phyloP scores from a whole-genome alignment of 2,329 filamentous ascomycete genomes.

The Daldinia eschscholtzii region DNA sequence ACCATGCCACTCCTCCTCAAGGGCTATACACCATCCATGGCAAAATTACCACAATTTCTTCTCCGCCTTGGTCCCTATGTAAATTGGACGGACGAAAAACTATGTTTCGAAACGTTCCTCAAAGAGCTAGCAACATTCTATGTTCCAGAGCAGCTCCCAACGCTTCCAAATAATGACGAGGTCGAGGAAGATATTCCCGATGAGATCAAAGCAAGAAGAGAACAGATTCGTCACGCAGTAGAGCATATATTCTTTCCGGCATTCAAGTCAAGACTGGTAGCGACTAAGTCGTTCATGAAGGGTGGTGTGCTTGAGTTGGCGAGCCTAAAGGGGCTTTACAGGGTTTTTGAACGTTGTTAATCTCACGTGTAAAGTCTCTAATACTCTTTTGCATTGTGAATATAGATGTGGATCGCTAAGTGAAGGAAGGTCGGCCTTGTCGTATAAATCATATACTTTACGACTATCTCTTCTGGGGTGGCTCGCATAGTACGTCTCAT shows the following conservation, averaged over 20 bases:
- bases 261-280: conserved; percentile 84
- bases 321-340: conserved; percentile 90
- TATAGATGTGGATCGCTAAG: conserved; percentile 14
- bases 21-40: conserved; percentile 86
- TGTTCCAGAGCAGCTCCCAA: conserved; percentile 85
- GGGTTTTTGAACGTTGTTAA: conserved; percentile 94
- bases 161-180: conserved; percentile 50
- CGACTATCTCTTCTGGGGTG: not conserved
- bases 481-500: no score
- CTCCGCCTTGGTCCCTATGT: conserved; percentile 89
- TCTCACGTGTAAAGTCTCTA: conserved; percentile 15
- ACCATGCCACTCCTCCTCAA: conserved; percentile 88
- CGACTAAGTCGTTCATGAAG: conserved; percentile 81
- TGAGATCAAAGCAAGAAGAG: conserved; percentile 69
- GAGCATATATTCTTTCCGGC: conserved; percentile 93
- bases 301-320: conserved; percentile 86
- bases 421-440: not conserved
- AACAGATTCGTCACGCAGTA: conserved; percentile 78
- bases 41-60: conserved; percentile 89
- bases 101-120: conserved; percentile 88
- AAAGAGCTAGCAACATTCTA: conserved; percentile 90
- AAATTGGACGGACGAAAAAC: conserved; percentile 85
- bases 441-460: not conserved
- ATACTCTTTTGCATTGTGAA: conserved; percentile 27
- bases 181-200: conserved; percentile 60